phyloP scores from a whole-genome alignment of 805 yeast species.

The Saturnispora galanensis region DNA sequence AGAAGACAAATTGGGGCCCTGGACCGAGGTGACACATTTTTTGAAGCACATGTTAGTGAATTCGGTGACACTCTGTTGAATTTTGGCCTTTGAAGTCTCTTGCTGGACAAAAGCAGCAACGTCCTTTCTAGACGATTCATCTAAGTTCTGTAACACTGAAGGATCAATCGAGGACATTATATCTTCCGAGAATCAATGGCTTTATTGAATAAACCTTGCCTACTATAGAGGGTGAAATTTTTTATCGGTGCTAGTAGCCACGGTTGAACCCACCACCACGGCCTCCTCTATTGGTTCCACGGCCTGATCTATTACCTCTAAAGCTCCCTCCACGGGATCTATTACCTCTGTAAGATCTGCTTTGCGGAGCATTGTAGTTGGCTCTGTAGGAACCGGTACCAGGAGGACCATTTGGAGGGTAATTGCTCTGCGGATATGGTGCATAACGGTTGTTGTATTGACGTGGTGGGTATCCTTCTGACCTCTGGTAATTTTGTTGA shows the following conservation, averaged over 20 bases:
- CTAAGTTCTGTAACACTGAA: constrained; percentile 31
- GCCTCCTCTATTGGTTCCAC: neutral
- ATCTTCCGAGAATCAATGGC: no score
- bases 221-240: neutral
- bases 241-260: neutral
- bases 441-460: neutral
- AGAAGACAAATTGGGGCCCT: constrained; percentile 38
- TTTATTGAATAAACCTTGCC: neutral
- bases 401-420: neutral
- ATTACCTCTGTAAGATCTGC: neutral
- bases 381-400: neutral
- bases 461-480: no score
- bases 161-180: constrained; percentile 16
- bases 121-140: constrained; percentile 64
- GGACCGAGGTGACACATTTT: constrained; percentile 54
- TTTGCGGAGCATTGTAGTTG: neutral
- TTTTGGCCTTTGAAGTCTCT: constrained; percentile 79
- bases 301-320: neutral
- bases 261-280: constrained; percentile 1
- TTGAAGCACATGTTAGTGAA: constrained; percentile 89
- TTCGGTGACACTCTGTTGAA: constrained; percentile 75
- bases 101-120: constrained; percentile 66
- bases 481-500: no score
- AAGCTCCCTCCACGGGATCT: neutral
- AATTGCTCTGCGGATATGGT: constrained; percentile 1